Conservation (phyloP, 2,329 filamentous ascomycete species). For the Tolypocladium nubicola region DNA sequence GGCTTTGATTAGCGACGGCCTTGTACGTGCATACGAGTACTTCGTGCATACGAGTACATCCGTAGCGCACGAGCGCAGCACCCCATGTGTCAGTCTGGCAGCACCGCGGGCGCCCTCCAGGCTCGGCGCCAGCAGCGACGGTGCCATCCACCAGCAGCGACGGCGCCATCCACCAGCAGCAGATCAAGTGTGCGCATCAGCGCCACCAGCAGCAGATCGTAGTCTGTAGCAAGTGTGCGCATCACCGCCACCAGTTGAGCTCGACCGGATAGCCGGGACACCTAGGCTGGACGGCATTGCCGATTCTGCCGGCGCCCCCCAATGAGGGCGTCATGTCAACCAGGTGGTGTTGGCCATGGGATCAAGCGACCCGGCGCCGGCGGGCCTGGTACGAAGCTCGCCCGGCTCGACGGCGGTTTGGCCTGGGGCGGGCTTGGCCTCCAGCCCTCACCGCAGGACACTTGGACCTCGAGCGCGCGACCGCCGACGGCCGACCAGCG, state of each 20-base stretch:
- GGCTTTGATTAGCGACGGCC: neutral
- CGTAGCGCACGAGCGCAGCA: too few relatives aligned
- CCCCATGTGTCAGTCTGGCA: too few relatives aligned
- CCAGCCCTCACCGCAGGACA: neutral
- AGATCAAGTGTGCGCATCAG: too few relatives aligned
- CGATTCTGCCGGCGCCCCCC: neutral
- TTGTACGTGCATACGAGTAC: too few relatives aligned
- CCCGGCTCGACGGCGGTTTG: neutral
- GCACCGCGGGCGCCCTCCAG: neutral
- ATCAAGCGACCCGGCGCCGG: neutral
- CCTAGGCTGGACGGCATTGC: neutral
- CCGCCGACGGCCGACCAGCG: neutral
- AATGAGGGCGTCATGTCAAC: neutral
- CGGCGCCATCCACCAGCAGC: neutral
- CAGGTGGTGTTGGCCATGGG: neutral
- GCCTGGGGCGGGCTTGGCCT: neutral
- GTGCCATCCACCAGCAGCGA: too few relatives aligned
- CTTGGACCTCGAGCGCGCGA: neutral
- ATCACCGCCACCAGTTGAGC: neutral
- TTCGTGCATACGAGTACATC: too few relatives aligned
- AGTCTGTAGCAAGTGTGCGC: too few relatives aligned
- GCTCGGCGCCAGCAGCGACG: neutral
- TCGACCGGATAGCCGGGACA: neutral
- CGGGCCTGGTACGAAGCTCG: neutral
- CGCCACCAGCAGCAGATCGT: too few relatives aligned